Base-by-base conservation (phyloP, 2,329 filamentous ascomycete species). In the Hansfordia pulvinata region DNA sequence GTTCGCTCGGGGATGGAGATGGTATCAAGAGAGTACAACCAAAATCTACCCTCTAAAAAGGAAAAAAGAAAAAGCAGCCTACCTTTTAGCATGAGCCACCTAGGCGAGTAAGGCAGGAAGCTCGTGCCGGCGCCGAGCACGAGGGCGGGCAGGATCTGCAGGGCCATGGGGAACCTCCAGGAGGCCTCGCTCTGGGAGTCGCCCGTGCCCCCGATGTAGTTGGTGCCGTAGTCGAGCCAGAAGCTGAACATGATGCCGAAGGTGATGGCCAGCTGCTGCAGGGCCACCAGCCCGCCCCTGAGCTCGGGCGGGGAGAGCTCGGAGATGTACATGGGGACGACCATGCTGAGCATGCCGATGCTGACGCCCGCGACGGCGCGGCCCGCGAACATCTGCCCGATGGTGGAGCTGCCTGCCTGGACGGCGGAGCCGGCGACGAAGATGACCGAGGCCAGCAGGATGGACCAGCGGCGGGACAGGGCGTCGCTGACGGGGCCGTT, bases 41-140 rank as follows among this genome's bases (percentile, higher is more conserved):
- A n/a, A n/a, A n/a, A n/a, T n/a, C n/a, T n/a, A n/a, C n/a, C n/a
- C n/a, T n/a, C n/a, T n/a, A n/a, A n/a, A n/a, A n/a, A n/a, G n/a
- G n/a, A n/a, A n/a, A n/a, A n/a, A n/a, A n/a, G n/a, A n/a, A n/a
- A n/a, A n/a, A n/a, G n/a, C n/a, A n/a, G n/a, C n/a, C n/a, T n/a
- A n/a, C 30, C 41, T 29, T 50, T 42, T 45, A 83, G 72, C 7
- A 80, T 54, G 2, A 88, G 63, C 78, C 78, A 85, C 37, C 81
- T 64, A 0, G 81, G 81, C 0, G 70, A 78, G 52, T 79, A 84
- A 0, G 80, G 81, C 77, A 86, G 82, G 53, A 81, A 82, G 8
- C 79, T 42, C 65, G 85, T 85, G 19, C 80, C 79, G 8, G 64
- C 39, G 16, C 76, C 69, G 2, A 88, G 64, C 4, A 83, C 38